A percentile compares a stretch with the other conserved stretches of the same genome.
Conservation (phyloP, 441 rosid species). For the Pelargonium citronellum region DNA sequence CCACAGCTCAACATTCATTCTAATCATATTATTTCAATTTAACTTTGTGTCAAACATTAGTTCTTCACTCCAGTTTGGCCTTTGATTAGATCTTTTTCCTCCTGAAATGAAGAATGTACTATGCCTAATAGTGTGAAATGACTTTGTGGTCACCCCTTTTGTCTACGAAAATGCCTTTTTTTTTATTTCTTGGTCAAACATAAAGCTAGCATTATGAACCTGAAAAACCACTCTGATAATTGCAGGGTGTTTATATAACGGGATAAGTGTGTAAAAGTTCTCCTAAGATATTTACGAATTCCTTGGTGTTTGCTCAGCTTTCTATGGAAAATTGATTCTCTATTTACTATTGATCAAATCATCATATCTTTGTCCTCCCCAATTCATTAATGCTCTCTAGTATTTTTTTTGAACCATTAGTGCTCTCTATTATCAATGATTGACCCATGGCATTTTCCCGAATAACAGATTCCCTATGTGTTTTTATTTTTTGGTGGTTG, state of each 20-base stretch:
- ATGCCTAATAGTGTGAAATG: too few relatives aligned
- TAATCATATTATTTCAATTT: background rate
- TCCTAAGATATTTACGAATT: background rate
- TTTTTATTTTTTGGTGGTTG: background rate
- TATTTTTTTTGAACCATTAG: too few relatives aligned
- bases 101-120: background rate
- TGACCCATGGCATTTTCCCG: background rate
- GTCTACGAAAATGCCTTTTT: too few relatives aligned
- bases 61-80: background rate
- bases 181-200: background rate
- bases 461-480: background rate
- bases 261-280: background rate
- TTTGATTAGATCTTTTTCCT: background rate
- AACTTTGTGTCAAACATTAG: slow-evolving; percentile 6
- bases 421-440: background rate
- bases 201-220: background rate
- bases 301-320: background rate
- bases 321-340: background rate
- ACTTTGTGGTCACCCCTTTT: too few relatives aligned
- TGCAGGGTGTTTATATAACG: background rate
- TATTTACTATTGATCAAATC: background rate
- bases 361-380: background rate
- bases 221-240: background rate
- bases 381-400: background rate
- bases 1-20: background rate